Evolutionary conservation across 805 yeast genomes (phyloP).

Genomic region (Candida quercuum): DNA sequence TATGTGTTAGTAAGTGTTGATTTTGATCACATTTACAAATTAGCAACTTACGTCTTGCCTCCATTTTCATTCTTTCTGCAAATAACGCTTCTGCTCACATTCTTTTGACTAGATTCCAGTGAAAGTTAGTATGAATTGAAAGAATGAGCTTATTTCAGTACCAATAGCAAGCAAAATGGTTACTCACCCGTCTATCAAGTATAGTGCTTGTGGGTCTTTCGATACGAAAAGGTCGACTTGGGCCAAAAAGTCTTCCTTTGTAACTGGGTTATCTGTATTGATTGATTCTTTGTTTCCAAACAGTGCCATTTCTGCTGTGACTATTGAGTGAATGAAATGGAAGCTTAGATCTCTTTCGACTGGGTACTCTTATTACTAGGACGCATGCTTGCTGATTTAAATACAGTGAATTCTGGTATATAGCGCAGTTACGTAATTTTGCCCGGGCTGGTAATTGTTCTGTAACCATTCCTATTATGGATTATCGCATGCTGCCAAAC

Average conservation of each 20-base stretch:
- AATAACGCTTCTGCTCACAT: constrained; percentile 31
- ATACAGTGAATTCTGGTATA: too few species aligned
- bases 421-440: too few species aligned
- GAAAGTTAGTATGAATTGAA: too few species aligned
- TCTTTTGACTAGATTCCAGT: constrained; percentile 7
- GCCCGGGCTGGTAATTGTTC: too few species aligned
- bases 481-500: too few species aligned
- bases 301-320: neutral
- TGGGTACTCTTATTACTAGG: too few species aligned
- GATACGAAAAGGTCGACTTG: constrained; percentile 10
- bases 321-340: too few species aligned
- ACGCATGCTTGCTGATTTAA: too few species aligned
- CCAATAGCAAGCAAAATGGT: neutral
- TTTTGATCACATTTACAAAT: too few species aligned
- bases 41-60: constrained; percentile 33
- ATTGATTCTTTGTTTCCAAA: neutral
- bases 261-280: neutral
- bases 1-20: neutral
- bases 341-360: too few species aligned
- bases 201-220: constrained; percentile 11
- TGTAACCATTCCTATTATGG: too few species aligned
- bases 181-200: constrained; percentile 22
- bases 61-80: constrained; percentile 39
- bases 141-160: too few species aligned
- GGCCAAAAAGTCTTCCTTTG: constrained; percentile 3